Conservation (phyloP, 2,329 filamentous ascomycete genomes). For the Diaporthe caulivora region DNA sequence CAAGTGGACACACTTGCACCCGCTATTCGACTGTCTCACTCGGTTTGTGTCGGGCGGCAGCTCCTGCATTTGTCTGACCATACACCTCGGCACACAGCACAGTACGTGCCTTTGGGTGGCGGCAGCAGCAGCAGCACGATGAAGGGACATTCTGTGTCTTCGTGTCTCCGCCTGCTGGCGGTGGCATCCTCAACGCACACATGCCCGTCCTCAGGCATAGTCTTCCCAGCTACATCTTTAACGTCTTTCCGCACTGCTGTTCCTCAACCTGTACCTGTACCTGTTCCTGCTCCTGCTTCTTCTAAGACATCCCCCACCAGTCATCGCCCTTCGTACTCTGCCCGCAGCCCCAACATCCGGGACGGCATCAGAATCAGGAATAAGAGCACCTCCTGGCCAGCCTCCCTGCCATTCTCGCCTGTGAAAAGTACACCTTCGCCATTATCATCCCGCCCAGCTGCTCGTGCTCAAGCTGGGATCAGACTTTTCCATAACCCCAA, state of each 20-base stretch:
- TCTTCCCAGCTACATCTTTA: background rate
- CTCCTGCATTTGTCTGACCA: background rate
- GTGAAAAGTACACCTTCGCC: background rate
- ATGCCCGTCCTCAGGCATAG: background rate
- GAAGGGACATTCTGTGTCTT: constrained; percentile 16
- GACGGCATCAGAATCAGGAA: background rate
- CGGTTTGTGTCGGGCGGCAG: constrained; percentile 23
- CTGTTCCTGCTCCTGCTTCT: too few species aligned
- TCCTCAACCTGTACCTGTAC: too few species aligned
- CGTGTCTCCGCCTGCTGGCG: constrained; percentile 19
- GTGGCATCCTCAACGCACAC: constrained; percentile 1
- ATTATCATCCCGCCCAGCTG: too few species aligned
- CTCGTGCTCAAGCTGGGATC: background rate
- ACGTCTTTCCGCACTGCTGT: background rate
- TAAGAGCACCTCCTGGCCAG: background rate
- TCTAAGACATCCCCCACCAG: background rate
- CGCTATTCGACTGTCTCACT: background rate
- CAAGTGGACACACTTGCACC: constrained; percentile 2
- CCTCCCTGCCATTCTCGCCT: background rate
- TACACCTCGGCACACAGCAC: background rate
- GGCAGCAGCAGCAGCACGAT: constrained; percentile 16
- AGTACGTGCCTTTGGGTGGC: background rate
- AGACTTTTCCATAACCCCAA: constrained; percentile 1
- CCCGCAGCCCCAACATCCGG: background rate
- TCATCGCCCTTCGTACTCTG: background rate